Percentiles rank a stretch among this genome's conserved stretches.
phyloP scores from a whole-genome alignment of 805 yeast genomes.

The Yamadazyma akitaensis region DNA sequence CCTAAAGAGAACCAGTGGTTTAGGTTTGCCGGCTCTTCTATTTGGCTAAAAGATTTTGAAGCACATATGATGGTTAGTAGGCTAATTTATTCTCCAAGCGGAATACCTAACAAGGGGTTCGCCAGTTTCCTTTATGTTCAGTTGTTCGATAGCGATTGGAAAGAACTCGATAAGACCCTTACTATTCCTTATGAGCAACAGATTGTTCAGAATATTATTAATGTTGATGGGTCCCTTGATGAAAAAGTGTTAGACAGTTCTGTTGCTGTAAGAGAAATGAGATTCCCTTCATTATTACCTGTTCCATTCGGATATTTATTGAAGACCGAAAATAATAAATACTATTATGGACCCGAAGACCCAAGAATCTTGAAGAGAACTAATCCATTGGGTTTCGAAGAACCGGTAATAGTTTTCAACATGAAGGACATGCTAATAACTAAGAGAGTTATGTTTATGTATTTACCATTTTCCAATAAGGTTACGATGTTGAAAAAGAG shows the following conservation, averaged over 20 bases:
- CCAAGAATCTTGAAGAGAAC: constrained; percentile 40
- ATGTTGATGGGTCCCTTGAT: constrained; percentile 17
- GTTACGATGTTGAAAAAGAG: constrained; percentile 15
- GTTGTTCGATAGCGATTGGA: constrained; percentile 19
- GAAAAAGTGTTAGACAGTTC: constrained; percentile 9
- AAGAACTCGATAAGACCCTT: constrained; percentile 19
- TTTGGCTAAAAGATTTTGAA: constrained; percentile 30
- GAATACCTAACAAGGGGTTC: constrained; percentile 23
- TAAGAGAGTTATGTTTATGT: constrained; percentile 22
- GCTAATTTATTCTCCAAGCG: constrained; percentile 23
- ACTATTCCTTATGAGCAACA: constrained; percentile 20
- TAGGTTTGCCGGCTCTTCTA: constrained; percentile 30
- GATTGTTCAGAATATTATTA: constrained; percentile 10
- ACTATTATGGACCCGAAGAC: constrained; percentile 42
- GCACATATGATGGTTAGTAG: constrained; percentile 31
- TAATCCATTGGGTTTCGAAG: constrained; percentile 29
- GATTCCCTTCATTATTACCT: constrained; percentile 19
- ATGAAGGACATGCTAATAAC: constrained; percentile 13
- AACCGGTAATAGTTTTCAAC: constrained; percentile 22
- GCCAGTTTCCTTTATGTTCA: constrained; percentile 24
- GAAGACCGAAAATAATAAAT: constrained; percentile 11
- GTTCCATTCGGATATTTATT: constrained; percentile 15
- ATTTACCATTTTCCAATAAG: constrained; percentile 19
- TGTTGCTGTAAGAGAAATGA: constrained; percentile 15
- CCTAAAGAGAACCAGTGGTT: constrained; percentile 27